phyloP scores from a whole-genome alignment of 2,329 filamentous ascomycete genomes.

The Alternaria gaisen region DNA sequence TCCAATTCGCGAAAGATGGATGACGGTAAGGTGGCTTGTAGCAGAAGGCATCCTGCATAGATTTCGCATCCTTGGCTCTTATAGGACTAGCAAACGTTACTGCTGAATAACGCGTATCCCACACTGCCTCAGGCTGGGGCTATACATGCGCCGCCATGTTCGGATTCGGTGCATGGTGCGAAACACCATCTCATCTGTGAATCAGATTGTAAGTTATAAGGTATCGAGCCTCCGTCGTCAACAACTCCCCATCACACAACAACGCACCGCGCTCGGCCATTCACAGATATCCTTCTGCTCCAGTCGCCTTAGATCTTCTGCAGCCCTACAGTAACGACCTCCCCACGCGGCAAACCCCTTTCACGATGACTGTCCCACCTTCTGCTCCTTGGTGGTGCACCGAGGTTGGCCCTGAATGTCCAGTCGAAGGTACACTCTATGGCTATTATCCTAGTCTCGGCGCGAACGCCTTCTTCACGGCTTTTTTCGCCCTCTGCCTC shows the following conservation, averaged over 20 bases:
- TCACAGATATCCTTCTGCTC: background rate
- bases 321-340: background rate
- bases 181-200: constrained; percentile 11
- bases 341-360: background rate
- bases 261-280: background rate
- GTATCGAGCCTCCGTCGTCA: constrained; percentile 4
- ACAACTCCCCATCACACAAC: constrained; percentile 2
- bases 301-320: background rate
- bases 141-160: background rate
- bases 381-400: constrained; percentile 29
- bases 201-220: constrained; percentile 25
- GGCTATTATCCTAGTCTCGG: constrained; percentile 63
- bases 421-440: constrained; percentile 60
- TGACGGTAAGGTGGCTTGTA: constrained; percentile 3
- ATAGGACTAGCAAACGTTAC: background rate
- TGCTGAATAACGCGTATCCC: constrained; percentile 7
- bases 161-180: constrained; percentile 1
- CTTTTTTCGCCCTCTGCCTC: constrained; percentile 60
- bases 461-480: constrained; percentile 63
- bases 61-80: constrained; percentile 2
- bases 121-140: constrained; percentile 11
- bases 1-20: constrained; percentile 6
- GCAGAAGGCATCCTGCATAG: constrained; percentile 1
- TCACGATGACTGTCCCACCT: constrained; percentile 32
- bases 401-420: constrained; percentile 46